Base-by-base conservation (phyloP, 2,329 filamentous ascomycete species). In the Rutstroemia sp. region DNA sequence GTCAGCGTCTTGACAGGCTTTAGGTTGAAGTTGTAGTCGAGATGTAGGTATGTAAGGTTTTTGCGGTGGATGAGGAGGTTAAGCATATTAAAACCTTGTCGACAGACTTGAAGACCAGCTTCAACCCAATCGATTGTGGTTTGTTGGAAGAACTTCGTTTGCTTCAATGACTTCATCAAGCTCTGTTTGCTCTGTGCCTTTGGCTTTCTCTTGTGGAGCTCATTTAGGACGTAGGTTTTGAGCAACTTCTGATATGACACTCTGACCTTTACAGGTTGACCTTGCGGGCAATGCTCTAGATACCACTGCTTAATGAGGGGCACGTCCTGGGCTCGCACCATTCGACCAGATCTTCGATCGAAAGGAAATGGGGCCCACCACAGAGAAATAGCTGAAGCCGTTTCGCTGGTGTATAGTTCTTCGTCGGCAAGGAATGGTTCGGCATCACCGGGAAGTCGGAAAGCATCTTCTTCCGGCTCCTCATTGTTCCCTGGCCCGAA, bases 331-430 rank as follows among this genome's bases (percentile, higher is more conserved):
- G 94, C 94, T 54, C 95, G 85, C 59, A 97, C 92, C 92, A 96
- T 99, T 63, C 85, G 87, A 38, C 94, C 94, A 41, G 94, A 97
- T 57, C 94, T 83, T 67, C 91, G 86, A 72, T 99, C 86, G 71
- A 99, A 99, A 0, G 95, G 94, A 70, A 89, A 96, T 23, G 94
- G 95, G 27, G 94, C 92, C 95, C 95, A 99, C 92, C 94, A 99
- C 21, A 99, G 76, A 51, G 90, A 85, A 62, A 99, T 96, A 2
- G 94, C 95, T 12, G 90, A 87, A 3, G 92, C 82, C 4, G 94
- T 99, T 59, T 97, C 90, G 16, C 87, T 83, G 3, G 88, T 96
- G 67, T 91, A 92, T 1, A 99, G 76, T 39, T 94, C 88, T 67
- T 97, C 89, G 5, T 96, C 90, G 0, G 82, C 85, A 63, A 99